Conservation (phyloP, 2,329 filamentous ascomycete species). For the Ophiostoma populinum region DNA sequence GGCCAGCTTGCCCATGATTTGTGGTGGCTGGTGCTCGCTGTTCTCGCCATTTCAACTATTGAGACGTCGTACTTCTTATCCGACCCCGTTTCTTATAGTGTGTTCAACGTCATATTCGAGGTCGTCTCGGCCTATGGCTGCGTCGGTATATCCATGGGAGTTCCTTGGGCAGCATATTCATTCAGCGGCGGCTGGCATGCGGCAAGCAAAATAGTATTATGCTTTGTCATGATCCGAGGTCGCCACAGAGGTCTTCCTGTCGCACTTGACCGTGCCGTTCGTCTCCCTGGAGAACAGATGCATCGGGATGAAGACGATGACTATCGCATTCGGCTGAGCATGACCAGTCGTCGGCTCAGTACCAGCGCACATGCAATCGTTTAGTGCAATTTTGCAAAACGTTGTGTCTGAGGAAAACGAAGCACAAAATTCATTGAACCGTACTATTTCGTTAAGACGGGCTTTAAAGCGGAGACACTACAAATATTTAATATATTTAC, state of each 20-base stretch:
- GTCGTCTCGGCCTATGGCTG: slow-evolving; percentile 40
- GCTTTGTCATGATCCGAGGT: slow-evolving; percentile 37
- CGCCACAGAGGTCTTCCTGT: slow-evolving; percentile 37
- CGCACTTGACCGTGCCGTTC: slow-evolving; percentile 35
- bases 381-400: too few species aligned
- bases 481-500: neutral
- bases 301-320: slow-evolving; percentile 25
- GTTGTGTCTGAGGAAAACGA: too few species aligned
- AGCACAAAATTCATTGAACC: too few species aligned
- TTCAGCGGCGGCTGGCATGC: slow-evolving; percentile 35
- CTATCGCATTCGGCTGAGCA: slow-evolving; percentile 21
- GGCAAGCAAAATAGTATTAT: slow-evolving; percentile 35
- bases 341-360: slow-evolving; percentile 18
- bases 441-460: too few species aligned
- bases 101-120: slow-evolving; percentile 41
- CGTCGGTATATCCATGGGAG: slow-evolving; percentile 38
- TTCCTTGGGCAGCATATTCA: slow-evolving; percentile 32
- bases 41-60: slow-evolving; percentile 41
- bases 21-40: slow-evolving; percentile 44
- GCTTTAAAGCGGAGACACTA: neutral
- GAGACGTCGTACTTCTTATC: slow-evolving; percentile 35
- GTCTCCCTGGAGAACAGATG: slow-evolving; percentile 21
- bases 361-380: too few species aligned
- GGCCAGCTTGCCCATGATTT: slow-evolving; percentile 46
- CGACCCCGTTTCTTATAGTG: slow-evolving; percentile 35